Evolutionary conservation across 2,329 filamentous ascomycete species (phyloP).

Genomic region (Aureobasidium zeae): DNA sequence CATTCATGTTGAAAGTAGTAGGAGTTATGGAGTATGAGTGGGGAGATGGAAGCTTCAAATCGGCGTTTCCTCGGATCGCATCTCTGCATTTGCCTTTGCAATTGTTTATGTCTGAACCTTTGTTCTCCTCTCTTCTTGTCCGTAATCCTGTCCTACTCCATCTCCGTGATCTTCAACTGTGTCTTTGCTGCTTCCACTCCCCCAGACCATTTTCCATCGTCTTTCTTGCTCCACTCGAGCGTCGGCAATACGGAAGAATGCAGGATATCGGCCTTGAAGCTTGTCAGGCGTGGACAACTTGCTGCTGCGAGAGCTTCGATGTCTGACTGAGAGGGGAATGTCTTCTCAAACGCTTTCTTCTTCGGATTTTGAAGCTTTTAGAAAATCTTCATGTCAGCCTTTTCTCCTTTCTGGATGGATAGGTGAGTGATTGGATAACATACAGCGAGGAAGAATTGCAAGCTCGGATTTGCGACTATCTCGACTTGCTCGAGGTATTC

Average conservation of each 20-base stretch:
- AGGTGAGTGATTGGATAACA: slow-evolving; percentile 14
- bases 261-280: slow-evolving; percentile 32
- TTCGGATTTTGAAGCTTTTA: slow-evolving; percentile 22
- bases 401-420: no score
- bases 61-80: no score
- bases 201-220: slow-evolving; percentile 27
- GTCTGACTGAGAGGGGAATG: slow-evolving; percentile 29
- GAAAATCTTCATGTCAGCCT: not conserved
- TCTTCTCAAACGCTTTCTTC: slow-evolving; percentile 25
- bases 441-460: slow-evolving; percentile 33
- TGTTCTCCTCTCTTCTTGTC: no score
- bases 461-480: slow-evolving; percentile 31
- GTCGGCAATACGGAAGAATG: slow-evolving; percentile 28
- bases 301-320: slow-evolving; percentile 28
- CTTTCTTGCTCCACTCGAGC: slow-evolving; percentile 28
- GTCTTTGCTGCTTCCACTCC: slow-evolving; percentile 19
- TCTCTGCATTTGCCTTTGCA: not conserved
- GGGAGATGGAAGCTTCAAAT: no score
- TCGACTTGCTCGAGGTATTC: slow-evolving; percentile 33
- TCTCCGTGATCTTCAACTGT: not conserved
- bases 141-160: not conserved
- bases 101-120: not conserved
- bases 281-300: slow-evolving; percentile 29
- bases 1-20: no score
- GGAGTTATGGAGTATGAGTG: no score